Evolutionary conservation across 2,329 filamentous ascomycete genomes (phyloP).

Genomic region (Pseudocercospora fijiensis): DNA sequence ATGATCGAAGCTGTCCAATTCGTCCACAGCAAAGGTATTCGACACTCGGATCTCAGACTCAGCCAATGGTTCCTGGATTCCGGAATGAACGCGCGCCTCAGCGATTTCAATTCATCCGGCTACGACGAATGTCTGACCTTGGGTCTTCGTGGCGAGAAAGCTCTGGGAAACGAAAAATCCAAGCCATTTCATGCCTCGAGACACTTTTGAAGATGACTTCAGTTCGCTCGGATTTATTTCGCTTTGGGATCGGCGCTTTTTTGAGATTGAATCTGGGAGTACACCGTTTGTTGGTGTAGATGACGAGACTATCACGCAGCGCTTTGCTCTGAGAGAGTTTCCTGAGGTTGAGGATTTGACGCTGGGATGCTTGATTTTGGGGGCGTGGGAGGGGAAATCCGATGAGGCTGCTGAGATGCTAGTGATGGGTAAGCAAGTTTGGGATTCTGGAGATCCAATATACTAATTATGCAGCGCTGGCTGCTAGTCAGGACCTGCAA

Average conservation of each 20-base stretch:
- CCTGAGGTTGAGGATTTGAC: constrained; percentile 2
- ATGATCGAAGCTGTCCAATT: constrained; percentile 5
- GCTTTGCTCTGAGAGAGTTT: constrained; percentile 4
- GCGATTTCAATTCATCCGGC: constrained; percentile 14
- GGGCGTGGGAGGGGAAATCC: constrained; percentile 12
- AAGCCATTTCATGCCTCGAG: constrained; percentile 1
- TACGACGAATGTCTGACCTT: constrained; percentile 2
- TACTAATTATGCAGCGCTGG: background rate
- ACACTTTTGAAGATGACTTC: background rate
- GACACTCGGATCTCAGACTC: constrained; percentile 15
- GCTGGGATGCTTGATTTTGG: constrained; percentile 7
- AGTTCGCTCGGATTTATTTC: constrained; percentile 14
- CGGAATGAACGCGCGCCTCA: constrained; percentile 11
- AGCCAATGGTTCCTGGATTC: constrained; percentile 12
- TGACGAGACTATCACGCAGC: constrained; percentile 5
- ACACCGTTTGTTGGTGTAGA: constrained; percentile 4
- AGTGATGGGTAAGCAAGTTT: background rate
- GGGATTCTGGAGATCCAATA: background rate
- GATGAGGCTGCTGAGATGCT: constrained; percentile 10
- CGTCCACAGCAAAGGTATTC: constrained; percentile 11
- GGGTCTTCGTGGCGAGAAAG: background rate
- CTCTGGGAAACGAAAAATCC: background rate
- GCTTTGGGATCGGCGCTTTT: constrained; percentile 14
- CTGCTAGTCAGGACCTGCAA: background rate
- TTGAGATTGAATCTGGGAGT: constrained; percentile 11